Evolutionary conservation across 495 filamentous ascomycete genomes (phyloP), one percentile per base, ranked within the genome.

Genomic region (Xanthoparmelia taractica): DNA sequence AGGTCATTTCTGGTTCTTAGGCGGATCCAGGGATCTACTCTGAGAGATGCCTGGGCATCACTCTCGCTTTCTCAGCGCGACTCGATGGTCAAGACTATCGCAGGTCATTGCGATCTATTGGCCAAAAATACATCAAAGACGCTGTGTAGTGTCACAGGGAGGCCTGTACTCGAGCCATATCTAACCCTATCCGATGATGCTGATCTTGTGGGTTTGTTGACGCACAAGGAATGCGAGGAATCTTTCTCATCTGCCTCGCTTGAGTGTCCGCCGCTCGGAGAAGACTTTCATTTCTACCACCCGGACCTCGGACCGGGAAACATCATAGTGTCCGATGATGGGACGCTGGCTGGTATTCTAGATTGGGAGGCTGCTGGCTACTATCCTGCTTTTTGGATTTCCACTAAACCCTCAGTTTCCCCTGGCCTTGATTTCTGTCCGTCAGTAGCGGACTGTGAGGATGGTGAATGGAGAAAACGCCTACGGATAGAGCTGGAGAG

Each of bases 371-470:
- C 66, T 33, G 67, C 68, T 65, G 68, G 70, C 29, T 73, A 65
- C 56, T 71, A 59, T 27, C 55, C 62, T n/a, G 65, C 72, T 23
- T 80, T 80, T 68, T 82, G 76, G 74, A 78, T 80, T 66, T 75
- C 67, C 57, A 60, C 66, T 29, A 64, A 63, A 13, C 40, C 56
- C 36, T 37, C 45, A 17, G 33, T 64, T n/a, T 48, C 43, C 36
- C 40, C 31, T 10, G 34, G 34, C n/a, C 36, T 64, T 47, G 62
- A 64, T 41, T 50, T 64, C 36, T 40, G 34, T 59, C 57, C 36
- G 8, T 13, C 56, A 31, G 36, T 52, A 13, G n/a, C 40, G 8
- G 33, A 23, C 29, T 36, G 11, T 48, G 20, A 47, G 11, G 54
- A 58, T 31, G 52, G 23, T 7, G 55, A 58, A 25, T 58, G 40